These are phyloP conservation scores for Parasarocladium wereldwijsianum DNA, from an alignment of 2,329 filamentous ascomycete genomes.

Conservation along the genomic window DNA sequence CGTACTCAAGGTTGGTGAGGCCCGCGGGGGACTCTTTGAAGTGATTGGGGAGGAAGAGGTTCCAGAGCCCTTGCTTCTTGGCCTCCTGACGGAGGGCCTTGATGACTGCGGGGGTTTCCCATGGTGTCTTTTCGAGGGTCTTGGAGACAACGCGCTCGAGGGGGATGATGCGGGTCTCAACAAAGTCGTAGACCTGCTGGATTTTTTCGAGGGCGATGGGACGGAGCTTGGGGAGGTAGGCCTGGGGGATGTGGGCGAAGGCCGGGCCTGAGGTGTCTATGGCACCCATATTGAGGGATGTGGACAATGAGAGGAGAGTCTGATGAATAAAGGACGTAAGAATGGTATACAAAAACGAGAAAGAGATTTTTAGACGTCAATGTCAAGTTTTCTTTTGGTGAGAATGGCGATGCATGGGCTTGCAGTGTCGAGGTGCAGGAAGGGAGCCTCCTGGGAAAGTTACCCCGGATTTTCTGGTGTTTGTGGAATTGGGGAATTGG, in stretches of 20 bases:
- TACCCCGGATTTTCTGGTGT: no score
- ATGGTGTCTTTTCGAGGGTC: constrained; percentile 3
- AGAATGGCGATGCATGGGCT: no score
- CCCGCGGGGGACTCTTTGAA: constrained; percentile 81
- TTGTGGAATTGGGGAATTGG: no score
- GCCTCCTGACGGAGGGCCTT: constrained; percentile 74
- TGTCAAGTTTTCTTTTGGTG: no score
- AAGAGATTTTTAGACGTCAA: no score
- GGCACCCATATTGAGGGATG: no score
- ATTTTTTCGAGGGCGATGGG: constrained; percentile 55
- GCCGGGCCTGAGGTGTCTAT: no score
- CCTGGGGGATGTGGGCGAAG: constrained; percentile 13
- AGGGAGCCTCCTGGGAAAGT: no score
- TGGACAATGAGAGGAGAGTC: no score
- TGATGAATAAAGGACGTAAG: no score
- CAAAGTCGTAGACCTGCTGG: constrained; percentile 76
- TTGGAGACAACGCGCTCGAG: constrained; percentile 53
- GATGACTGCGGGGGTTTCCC: constrained; percentile 23
- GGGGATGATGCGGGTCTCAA: constrained; percentile 78
- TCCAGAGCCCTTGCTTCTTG: constrained; percentile 70
- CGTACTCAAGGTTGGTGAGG: constrained; percentile 84
- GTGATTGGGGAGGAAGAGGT: constrained; percentile 84
- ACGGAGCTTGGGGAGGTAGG: constrained; percentile 12
- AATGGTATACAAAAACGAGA: no score
- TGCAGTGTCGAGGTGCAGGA: no score